Base-by-base conservation (phyloP, 495 filamentous ascomycete species). In the Friedmanniomyces endolithicus region DNA sequence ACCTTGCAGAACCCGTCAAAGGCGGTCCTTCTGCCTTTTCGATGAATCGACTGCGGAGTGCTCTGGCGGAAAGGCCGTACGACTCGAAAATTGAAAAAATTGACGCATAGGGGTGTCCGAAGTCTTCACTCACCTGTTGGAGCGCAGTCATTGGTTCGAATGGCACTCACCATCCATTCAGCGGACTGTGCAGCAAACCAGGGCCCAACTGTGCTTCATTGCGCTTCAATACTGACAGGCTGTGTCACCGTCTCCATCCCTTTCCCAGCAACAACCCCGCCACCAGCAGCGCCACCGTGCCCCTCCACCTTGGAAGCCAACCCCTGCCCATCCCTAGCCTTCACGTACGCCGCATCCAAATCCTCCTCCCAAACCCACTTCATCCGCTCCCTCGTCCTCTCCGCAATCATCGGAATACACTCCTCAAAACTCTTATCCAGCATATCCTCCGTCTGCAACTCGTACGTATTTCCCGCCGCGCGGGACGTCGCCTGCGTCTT, bases 71-170 rank as follows among this genome's bases (percentile, higher is more conserved):
- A n/a, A n/a, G n/a, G n/a, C n/a, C n/a, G n/a, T n/a, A n/a, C n/a
- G n/a, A n/a, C n/a, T n/a, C n/a, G n/a, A n/a, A n/a, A n/a, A n/a
- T n/a, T n/a, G n/a, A n/a, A 61, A 0, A 40, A 56, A n/a, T 67
- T 70, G 6, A 67, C 68, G 33, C 71, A 53, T 0, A 72, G 73
- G 50, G 78, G 71, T 17, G 55, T 58, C 3, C 75, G 74, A 1
- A 71, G 25, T 51, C 67, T 76, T 11, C 56, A 58, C 9, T 73
- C 65, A 8, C 69, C 65, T 40, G 68, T 64, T 44, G 75, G 64
- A 7, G 65, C n/a, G n/a, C n/a, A n/a, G n/a, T n/a, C n/a, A n/a
- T n/a, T 71, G 39, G 70, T 67, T 22, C 63, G 64, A 61, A 77
- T 77, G 60, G n/a, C n/a, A n/a, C n/a, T n/a, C n/a, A n/a, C n/a